Base-by-base conservation (phyloP, 768 basidiomycete genomes). In the Lyophyllum semitale region DNA sequence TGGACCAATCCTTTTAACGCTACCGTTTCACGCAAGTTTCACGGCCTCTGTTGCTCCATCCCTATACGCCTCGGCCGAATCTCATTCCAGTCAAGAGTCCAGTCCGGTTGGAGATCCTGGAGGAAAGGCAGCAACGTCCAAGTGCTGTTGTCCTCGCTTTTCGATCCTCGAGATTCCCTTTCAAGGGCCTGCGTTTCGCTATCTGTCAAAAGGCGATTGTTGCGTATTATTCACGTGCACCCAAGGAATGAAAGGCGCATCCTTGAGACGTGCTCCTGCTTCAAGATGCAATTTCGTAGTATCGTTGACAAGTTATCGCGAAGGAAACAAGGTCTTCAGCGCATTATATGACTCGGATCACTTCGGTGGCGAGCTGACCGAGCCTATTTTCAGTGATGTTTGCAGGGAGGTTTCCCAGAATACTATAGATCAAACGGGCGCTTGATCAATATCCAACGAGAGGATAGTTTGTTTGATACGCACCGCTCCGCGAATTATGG, bases 161-260 rank as follows among this genome's bases (percentile, higher is more conserved):
- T 1, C 8, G 3, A 8, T n/a, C 20, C 15, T 37, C 35, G 35
- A 17, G 13, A 40, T 40, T 18, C 7, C 4, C 29, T 26, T 13
- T 40, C 40, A 48, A 54, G 12, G 13, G 8, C 13, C 13, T 37
- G 33, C 41, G 49, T 29, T 23, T 57, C 55, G 17, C 26, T 18
- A 8, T 57, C 17, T 13, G 40, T 46, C 9, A 53, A 32, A 25
- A 45, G 0, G 53, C 44, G 12, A 23, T 27, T 4, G 17, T 13
- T 12, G 1, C 12, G 51, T 51, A 11, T 59, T 60, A 30, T 63
- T 59, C 8, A 59, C 62, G 22, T 63, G 59, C 12, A 59, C 61
- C 66, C 64, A 67, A 43, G 25, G 37, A 20, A 26, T 23, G 4
- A 47, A n/a, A n/a, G n/a, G n/a, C n/a, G n/a, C n/a, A n/a, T n/a